Evolutionary conservation across 768 basidiomycete species (phyloP), one percentile per base, ranked within the genome.

Genomic region (Leucosporidium scottii): DNA sequence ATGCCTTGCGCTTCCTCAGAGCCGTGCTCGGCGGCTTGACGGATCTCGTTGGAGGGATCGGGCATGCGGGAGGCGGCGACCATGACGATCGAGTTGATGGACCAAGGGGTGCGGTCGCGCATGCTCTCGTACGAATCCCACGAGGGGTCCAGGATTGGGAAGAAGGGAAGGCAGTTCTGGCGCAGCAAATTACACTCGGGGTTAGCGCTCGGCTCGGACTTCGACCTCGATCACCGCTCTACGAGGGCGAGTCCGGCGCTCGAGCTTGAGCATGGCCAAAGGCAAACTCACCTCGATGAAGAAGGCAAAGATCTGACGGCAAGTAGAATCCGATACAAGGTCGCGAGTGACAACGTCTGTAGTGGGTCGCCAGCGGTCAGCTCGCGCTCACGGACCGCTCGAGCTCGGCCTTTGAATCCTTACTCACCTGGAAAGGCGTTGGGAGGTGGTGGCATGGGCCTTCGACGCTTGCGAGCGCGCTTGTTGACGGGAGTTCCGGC

Each of bases 1-100:
- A 97, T 94, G 57, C 92, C 91, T 78, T 94, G 93, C 30, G 93
- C 92, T 80, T 96, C 92, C 77, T 94, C 92, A 54, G 39, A 94
- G 82, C 76, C 89, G 90, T 76, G 68, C 85, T 86, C 53, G 91
- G 85, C 36, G 88, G 89, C 39, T 27, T 75, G 66, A 71, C 36
- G 18, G 49, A 56, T 59, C 12, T 49, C 36, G 34, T n/a, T 28
- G 49, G 59, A 13, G 17, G 67, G 49, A 34, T 55, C 18, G 36
- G 34, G 62, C 10, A 63, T 48, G 5, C 54, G 31, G 3, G 31
- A 93, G 64, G 88, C 86, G 59, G 92, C 93, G 59, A 96, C 87
- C 55, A 93, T 91, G 60, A 97, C 83, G 75, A 97, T 87, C 67
- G 91, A 88, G 79, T 94, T 90, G 78, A 93, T 93, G 62, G 91